Base-by-base conservation (phyloP, 106 monocot species). In the Dioscorea alata region DNA sequence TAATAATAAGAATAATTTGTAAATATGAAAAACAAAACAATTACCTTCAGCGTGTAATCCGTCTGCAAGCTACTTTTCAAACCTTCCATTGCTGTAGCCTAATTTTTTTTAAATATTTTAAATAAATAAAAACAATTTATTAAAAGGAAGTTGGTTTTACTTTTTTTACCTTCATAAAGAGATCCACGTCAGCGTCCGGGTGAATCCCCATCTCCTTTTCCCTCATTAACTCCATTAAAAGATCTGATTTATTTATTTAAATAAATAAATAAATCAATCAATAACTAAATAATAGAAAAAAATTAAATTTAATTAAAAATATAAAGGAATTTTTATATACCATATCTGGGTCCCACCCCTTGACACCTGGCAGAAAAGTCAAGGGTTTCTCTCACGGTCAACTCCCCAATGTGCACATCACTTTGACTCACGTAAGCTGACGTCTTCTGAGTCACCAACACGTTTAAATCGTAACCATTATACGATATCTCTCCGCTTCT, bases 371-470 rank as follows among this genome's bases (percentile, higher is more conserved):
- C 88, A 5, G 94, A 94, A 78, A 94, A 94, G 51, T 87, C 83
- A 0, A 94, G 70, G 6, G 94, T 94, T 69, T 94, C 94, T 70
- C 80, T 85, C 1, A 94, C 94, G 12, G 94, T 94, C 94, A 94
- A 90, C 78, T 91, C 90, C 13, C 85, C 88, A 4, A 91, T 53
- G 52, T 94, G 94, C 12, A 94, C 70, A 32, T 94, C 94, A 13
- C 83, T 83, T 64, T 94, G 94, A 63, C 94, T 94, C 20, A 94
- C 90, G 59, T 94, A 94, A 2, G 90, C 90, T 16, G 90, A 77
- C 35, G 94, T 94, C 58, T 85, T 94, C 75, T 81, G 79, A 25
- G 94, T 83, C 60, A 88, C 90, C 64, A 94, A 94, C 79, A 90
- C 94, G 16, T 83, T 63, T n/a, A 94, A 58, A 50, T 28, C 24